A percentile compares a stretch with the other conserved stretches of the same genome.
These are phyloP conservation scores for Bryum argenteum DNA, from an alignment of 225 moss, liverwort and hornwort species.

Conservation along the genomic window DNA sequence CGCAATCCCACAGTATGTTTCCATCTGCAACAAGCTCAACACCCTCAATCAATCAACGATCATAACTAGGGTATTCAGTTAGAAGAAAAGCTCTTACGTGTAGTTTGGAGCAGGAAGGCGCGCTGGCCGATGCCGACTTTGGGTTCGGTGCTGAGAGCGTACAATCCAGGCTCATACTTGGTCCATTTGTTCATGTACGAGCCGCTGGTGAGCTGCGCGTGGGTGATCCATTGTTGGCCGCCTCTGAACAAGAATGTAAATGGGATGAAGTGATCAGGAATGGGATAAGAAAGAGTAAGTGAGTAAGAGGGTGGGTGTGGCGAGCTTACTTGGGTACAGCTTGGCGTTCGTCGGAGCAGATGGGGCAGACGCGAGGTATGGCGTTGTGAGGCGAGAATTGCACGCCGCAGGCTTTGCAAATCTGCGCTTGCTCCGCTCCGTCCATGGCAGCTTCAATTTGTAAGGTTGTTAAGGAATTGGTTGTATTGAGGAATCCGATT, in stretches of 20 bases:
- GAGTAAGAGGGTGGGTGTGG: neutral
- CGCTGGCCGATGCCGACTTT: constrained; percentile 88
- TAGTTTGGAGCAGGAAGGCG: constrained; percentile 73
- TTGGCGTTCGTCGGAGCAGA: constrained; percentile 85
- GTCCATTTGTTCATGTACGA: constrained; percentile 68
- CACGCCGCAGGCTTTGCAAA: constrained; percentile 75
- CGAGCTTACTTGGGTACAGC: constrained; percentile 70
- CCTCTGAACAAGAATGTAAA: constrained; percentile 36
- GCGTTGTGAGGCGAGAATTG: constrained; percentile 57
- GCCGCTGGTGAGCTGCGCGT: constrained; percentile 54
- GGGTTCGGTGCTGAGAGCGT: constrained; percentile 70
- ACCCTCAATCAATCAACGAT: no score
- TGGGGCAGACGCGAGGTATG: constrained; percentile 54
- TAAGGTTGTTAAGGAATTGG: neutral
- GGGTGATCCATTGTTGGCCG: constrained; percentile 75
- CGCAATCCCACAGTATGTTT: constrained; percentile 88
- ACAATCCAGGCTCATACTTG: constrained; percentile 73
- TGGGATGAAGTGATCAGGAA: no score
- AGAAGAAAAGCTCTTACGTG: constrained; percentile 42
- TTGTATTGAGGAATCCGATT: neutral
- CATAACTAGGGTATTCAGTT: neutral
- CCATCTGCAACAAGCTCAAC: constrained; percentile 58
- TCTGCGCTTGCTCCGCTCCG: constrained; percentile 51
- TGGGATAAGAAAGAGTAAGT: neutral
- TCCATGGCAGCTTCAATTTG: constrained; percentile 47